A percentile compares a stretch with the other conserved stretches of the same genome.
Evolutionary conservation across 1,284 basidiomycete species (phyloP).

Genomic region (Puccinia triticina): DNA sequence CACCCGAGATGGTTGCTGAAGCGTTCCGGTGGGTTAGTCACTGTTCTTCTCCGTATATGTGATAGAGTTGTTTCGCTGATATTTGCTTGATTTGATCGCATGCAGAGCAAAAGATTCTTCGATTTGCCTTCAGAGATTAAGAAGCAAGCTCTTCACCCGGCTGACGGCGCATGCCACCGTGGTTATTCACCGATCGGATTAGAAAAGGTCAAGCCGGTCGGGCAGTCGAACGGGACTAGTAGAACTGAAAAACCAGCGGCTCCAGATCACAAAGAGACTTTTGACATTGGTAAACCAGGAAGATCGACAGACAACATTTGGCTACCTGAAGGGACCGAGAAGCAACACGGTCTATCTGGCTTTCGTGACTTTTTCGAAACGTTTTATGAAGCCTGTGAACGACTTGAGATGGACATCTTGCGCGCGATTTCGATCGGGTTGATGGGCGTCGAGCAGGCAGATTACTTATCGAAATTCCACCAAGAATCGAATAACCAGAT

Average conservation of each 20-base stretch:
- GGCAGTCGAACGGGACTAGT: constrained; percentile 60
- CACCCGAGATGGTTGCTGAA: constrained; percentile 63
- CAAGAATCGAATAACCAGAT: constrained; percentile 67
- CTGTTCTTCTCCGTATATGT: neutral
- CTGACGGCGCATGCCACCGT: constrained; percentile 66
- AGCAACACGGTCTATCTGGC: constrained; percentile 63
- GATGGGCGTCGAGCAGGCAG: constrained; percentile 60
- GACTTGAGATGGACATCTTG: constrained; percentile 64
- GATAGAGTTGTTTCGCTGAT: neutral
- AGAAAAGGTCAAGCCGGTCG: constrained; percentile 61
- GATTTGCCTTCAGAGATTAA: constrained; percentile 65
- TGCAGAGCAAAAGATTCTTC: constrained; percentile 65
- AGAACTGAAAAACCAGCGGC: constrained; percentile 56
- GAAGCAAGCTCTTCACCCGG: constrained; percentile 67
- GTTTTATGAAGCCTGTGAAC: constrained; percentile 65
- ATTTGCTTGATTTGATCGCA: neutral
- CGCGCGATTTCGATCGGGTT: constrained; percentile 67
- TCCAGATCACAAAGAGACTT: constrained; percentile 67
- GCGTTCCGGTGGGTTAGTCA: constrained; percentile 67
- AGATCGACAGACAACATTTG: constrained; percentile 64
- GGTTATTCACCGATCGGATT: constrained; percentile 62
- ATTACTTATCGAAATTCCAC: constrained; percentile 65
- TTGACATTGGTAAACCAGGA: constrained; percentile 63
- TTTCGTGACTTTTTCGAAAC: constrained; percentile 66
- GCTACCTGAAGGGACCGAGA: constrained; percentile 64